Evolutionary conservation across 2,329 filamentous ascomycete genomes (phyloP).

Genomic region (Sclerotiophoma versabilis): DNA sequence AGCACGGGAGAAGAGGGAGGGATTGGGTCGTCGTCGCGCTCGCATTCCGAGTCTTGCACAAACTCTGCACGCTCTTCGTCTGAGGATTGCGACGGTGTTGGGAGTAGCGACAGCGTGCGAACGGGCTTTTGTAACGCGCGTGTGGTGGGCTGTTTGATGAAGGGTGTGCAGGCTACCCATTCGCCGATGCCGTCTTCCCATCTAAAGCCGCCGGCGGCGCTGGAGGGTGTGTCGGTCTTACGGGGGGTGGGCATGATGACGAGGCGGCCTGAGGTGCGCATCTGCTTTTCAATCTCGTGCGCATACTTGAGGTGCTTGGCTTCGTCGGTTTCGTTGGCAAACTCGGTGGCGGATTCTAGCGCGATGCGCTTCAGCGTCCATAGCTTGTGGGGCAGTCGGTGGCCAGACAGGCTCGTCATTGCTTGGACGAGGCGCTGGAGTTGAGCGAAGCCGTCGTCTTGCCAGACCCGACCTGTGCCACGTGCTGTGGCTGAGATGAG

Average conservation of each 20-base stretch:
- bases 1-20: conserved; percentile 40
- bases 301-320: conserved; percentile 39
- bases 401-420: conserved; percentile 33
- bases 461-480: conserved; percentile 45
- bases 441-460: conserved; percentile 45
- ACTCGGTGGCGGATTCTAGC: conserved; percentile 47
- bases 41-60: neutral
- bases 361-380: conserved; percentile 49
- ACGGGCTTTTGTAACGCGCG: conserved; percentile 23
- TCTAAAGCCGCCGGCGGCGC: conserved; percentile 35
- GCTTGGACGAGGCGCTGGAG: conserved; percentile 40
- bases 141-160: conserved; percentile 31
- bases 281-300: conserved; percentile 40
- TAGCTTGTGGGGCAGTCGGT: conserved; percentile 37
- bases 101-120: conserved; percentile 32
- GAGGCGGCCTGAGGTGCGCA: conserved; percentile 38
- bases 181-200: conserved; percentile 57
- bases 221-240: conserved; percentile 37
- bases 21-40: conserved; percentile 24
- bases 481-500: conserved; percentile 44
- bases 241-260: conserved; percentile 36
- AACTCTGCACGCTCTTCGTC: neutral
- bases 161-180: conserved; percentile 55
- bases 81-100: conserved; percentile 39
- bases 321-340: conserved; percentile 41